Conservation (phyloP, 208 protist species). For the Crithidia fasciculata region DNA sequence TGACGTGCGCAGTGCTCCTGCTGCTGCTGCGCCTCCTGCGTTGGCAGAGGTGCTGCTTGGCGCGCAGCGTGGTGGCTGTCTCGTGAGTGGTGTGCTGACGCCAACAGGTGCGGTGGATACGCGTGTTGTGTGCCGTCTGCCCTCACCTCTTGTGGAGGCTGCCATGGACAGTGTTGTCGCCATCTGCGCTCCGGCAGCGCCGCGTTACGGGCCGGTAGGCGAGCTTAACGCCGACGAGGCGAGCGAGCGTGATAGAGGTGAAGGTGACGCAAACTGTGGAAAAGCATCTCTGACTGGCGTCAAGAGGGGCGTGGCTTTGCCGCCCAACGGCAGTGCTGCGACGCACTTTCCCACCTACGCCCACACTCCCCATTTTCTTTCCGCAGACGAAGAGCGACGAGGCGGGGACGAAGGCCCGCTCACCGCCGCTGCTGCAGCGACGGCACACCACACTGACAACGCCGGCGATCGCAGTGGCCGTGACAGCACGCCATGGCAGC, state of each 20-base stretch:
- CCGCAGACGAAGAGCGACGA: slow-evolving; percentile 19
- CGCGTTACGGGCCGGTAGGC: background rate
- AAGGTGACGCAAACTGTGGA: background rate
- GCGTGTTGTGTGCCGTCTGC: slow-evolving; percentile 39
- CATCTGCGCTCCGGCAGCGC: background rate
- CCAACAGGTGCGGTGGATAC: slow-evolving; percentile 26
- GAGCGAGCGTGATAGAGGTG: background rate
- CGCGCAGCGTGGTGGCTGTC: slow-evolving; percentile 34
- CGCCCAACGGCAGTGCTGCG: background rate
- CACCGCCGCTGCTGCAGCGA: background rate
- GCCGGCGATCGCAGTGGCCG: no score
- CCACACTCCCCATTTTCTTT: slow-evolving; percentile 37
- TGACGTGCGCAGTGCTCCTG: background rate
- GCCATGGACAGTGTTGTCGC: slow-evolving; percentile 19
- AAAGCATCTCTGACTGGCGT: no score
- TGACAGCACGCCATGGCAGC: background rate
- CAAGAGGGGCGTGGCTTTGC: no score
- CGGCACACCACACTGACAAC: background rate
- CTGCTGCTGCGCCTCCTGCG: background rate
- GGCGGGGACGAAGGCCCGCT: background rate
- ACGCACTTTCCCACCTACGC: slow-evolving; percentile 20
- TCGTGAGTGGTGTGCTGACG: slow-evolving; percentile 44
- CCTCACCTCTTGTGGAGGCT: slow-evolving; percentile 5
- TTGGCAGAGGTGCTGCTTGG: slow-evolving; percentile 41
- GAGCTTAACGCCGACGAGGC: background rate